Percentiles rank a stretch among this genome's conserved stretches.
Conservation (phyloP, 2,329 filamentous ascomycete genomes). For the Knufia fluminis region DNA sequence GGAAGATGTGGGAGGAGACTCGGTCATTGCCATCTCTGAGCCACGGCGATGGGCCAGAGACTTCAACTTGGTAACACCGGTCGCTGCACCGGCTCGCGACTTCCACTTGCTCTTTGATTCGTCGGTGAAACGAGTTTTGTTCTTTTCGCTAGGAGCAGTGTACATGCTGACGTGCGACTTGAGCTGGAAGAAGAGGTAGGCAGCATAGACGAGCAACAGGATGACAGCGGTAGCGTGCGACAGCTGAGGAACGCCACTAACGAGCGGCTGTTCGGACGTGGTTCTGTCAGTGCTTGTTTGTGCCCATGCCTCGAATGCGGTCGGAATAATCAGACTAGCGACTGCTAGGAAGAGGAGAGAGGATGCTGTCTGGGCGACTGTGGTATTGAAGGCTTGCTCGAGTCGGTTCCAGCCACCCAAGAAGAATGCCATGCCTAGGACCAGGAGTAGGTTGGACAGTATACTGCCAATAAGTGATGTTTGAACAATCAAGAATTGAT, state of each 20-base stretch:
- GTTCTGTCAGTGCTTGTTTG: slow-evolving; percentile 23
- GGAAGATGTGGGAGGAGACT: neutral
- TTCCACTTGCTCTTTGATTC: slow-evolving; percentile 13
- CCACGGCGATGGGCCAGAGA: neutral
- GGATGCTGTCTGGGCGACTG: slow-evolving; percentile 81
- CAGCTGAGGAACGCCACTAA: slow-evolving; percentile 14
- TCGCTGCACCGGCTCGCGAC: neutral
- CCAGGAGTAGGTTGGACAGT: slow-evolving; percentile 78
- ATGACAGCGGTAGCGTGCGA: slow-evolving; percentile 54
- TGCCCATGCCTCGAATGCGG: slow-evolving; percentile 62
- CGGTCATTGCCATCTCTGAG: neutral
- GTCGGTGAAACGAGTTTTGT: slow-evolving; percentile 43
- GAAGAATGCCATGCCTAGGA: slow-evolving; percentile 90
- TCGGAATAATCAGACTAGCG: slow-evolving; percentile 77
- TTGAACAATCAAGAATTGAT: slow-evolving; percentile 76
- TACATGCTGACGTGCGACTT: slow-evolving; percentile 76
- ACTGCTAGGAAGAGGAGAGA: slow-evolving; percentile 72
- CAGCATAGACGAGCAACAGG: slow-evolving; percentile 70
- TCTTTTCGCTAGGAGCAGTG: slow-evolving; percentile 67
- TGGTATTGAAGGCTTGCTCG: slow-evolving; percentile 86
- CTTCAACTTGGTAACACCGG: neutral
- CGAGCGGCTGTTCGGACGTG: slow-evolving; percentile 14
- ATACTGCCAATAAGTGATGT: slow-evolving; percentile 89
- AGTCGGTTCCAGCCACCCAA: slow-evolving; percentile 67
- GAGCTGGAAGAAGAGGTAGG: slow-evolving; percentile 84